Evolutionary conservation across 2,329 filamentous ascomycete genomes (phyloP).

Genomic region (Sporothrix schenckii): DNA sequence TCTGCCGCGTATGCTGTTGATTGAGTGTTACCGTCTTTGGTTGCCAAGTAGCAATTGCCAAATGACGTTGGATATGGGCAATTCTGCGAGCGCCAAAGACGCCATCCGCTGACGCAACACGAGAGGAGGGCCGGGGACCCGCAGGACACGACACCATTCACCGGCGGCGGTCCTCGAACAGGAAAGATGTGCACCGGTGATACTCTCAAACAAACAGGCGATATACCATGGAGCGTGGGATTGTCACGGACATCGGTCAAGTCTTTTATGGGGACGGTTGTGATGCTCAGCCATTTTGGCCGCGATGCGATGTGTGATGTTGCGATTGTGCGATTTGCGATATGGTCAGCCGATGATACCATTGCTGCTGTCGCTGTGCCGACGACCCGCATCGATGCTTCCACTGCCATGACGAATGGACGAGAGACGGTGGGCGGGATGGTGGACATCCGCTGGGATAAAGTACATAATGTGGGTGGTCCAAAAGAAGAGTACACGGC

Average conservation of each 20-base stretch:
- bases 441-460: background rate
- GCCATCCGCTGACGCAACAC: background rate
- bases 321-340: too few relatives aligned
- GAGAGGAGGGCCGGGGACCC: too few relatives aligned
- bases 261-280: background rate
- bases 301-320: background rate
- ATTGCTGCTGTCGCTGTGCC: background rate
- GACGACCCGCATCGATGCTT: background rate
- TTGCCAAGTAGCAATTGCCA: background rate
- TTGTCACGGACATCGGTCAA: background rate
- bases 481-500: background rate
- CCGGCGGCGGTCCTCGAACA: background rate
- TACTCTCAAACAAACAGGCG: too few relatives aligned
- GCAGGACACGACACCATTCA: too few relatives aligned
- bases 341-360: slow-evolving; percentile 19
- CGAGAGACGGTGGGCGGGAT: background rate
- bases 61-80: background rate
- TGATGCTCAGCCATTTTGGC: background rate
- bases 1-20: too few relatives aligned
- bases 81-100: background rate
- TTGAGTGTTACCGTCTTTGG: too few relatives aligned
- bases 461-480: background rate
- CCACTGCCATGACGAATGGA: background rate
- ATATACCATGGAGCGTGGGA: background rate
- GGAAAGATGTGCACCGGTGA: background rate